A percentile compares a stretch with the other conserved stretches of the same genome.
These are phyloP conservation scores for Candida krabiensis DNA, from an alignment of 805 yeast genomes.

Conservation along the genomic window DNA sequence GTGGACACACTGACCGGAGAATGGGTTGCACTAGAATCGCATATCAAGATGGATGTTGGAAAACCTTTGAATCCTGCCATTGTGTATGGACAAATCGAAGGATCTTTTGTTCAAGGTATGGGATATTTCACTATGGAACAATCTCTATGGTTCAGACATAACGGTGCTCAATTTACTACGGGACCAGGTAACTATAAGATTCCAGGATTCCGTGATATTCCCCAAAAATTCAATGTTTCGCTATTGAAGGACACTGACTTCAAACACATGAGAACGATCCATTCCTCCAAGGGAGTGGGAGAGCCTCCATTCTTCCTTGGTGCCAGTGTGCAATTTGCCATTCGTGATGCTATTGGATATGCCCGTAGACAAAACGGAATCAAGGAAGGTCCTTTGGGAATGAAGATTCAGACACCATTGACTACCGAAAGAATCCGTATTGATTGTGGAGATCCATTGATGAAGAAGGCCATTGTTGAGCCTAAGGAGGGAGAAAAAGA, in stretches of 20 bases:
- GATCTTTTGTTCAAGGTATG: conserved; percentile 50
- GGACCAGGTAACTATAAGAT: conserved; percentile 53
- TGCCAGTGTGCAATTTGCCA: conserved; percentile 41
- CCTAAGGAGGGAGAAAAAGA: conserved; percentile 34
- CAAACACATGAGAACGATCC: conserved; percentile 43
- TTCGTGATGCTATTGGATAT: conserved; percentile 41
- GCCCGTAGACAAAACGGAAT: conserved; percentile 36
- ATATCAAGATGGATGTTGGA: conserved; percentile 49
- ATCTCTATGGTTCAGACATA: conserved; percentile 42
- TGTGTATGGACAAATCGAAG: conserved; percentile 52
- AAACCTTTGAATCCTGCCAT: conserved; percentile 49
- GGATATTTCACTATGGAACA: conserved; percentile 51
- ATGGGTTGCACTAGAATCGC: conserved; percentile 42
- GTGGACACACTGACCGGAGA: conserved; percentile 50
- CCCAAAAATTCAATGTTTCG: conserved; percentile 43
- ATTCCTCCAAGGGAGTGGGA: conserved; percentile 47
- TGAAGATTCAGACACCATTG: conserved; percentile 39
- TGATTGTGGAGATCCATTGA: conserved; percentile 38
- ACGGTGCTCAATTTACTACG: conserved; percentile 42
- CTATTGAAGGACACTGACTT: conserved; percentile 43
- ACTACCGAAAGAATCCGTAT: conserved; percentile 45
- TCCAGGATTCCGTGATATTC: conserved; percentile 49
- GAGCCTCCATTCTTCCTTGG: conserved; percentile 51
- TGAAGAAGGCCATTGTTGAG: conserved; percentile 31
- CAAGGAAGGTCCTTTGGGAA: conserved; percentile 19